phyloP scores from a whole-genome alignment of 495 filamentous ascomycete genomes.

The Xylona heveae region DNA sequence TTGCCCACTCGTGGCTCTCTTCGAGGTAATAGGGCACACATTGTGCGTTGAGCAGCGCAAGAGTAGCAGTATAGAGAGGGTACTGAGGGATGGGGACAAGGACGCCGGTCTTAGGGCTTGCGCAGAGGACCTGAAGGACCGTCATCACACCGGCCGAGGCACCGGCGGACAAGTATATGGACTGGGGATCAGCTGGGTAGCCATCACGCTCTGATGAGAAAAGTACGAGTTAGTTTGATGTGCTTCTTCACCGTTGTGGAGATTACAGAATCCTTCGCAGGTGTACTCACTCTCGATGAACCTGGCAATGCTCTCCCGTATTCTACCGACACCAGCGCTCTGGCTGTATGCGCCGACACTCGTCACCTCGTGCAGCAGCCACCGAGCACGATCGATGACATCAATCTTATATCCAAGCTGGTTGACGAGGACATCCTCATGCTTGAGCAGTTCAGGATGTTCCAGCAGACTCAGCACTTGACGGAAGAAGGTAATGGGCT shows the following conservation, averaged over 20 bases:
- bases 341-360: slow-evolving; percentile 46
- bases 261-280: slow-evolving; percentile 1
- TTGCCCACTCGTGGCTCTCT: slow-evolving; percentile 69
- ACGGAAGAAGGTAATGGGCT: slow-evolving; percentile 96
- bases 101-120: slow-evolving; percentile 55
- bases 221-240: slow-evolving; percentile 3
- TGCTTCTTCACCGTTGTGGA: neutral
- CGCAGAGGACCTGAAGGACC: slow-evolving; percentile 73
- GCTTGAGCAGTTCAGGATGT: slow-evolving; percentile 64
- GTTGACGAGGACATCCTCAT: slow-evolving; percentile 43
- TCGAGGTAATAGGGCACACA: slow-evolving; percentile 88
- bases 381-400: slow-evolving; percentile 64
- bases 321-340: slow-evolving; percentile 87
- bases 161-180: slow-evolving; percentile 74
- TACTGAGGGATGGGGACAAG: slow-evolving; percentile 96
- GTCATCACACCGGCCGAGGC: slow-evolving; percentile 91
- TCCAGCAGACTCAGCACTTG: slow-evolving; percentile 91
- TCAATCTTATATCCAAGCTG: slow-evolving; percentile 65
- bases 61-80: slow-evolving; percentile 88
- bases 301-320: slow-evolving; percentile 71
- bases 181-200: slow-evolving; percentile 50
- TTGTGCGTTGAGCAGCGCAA: slow-evolving; percentile 63
- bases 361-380: slow-evolving; percentile 58
- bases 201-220: slow-evolving; percentile 48
- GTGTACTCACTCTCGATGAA: slow-evolving; percentile 57